These are phyloP conservation scores for Microglena sp. DNA, from an alignment of 139 green algal species.

Conservation along the genomic window DNA sequence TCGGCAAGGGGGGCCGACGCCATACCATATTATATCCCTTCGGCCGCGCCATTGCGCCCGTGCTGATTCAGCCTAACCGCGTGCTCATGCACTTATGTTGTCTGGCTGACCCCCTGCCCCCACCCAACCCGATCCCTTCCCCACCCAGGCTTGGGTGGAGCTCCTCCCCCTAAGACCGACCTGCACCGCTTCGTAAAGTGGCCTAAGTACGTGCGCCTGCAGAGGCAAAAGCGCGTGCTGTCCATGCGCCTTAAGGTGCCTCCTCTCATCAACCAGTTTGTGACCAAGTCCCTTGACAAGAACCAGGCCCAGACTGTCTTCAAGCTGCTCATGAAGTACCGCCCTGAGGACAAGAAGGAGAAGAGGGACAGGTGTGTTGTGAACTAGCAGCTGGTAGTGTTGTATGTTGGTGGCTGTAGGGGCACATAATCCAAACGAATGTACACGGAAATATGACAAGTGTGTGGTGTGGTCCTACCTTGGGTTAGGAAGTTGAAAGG, in stretches of 20 bases:
- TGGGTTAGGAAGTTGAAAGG: too few relatives aligned
- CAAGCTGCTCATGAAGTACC: constrained; percentile 98
- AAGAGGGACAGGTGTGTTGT: constrained; percentile 94
- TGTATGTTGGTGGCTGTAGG: background rate
- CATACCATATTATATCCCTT: too few relatives aligned
- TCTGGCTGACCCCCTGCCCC: too few relatives aligned
- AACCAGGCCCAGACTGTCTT: constrained; percentile 88
- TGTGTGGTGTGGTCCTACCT: too few relatives aligned
- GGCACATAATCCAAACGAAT: background rate
- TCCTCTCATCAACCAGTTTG: constrained; percentile 48
- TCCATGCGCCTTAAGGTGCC: constrained; percentile 85
- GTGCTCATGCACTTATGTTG: too few relatives aligned
- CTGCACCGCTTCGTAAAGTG: constrained; percentile 97
- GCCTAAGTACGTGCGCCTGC: constrained; percentile 98
- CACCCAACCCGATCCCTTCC: background rate
- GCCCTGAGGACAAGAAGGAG: constrained; percentile 92
- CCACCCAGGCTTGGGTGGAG: constrained; percentile 69
- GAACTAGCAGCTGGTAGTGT: background rate
- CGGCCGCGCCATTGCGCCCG: too few relatives aligned
- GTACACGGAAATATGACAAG: background rate
- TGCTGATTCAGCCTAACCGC: too few relatives aligned
- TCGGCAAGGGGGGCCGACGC: too few relatives aligned
- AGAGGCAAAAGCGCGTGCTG: constrained; percentile 91
- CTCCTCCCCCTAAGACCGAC: constrained; percentile 78
- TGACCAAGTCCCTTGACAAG: constrained; percentile 30